A percentile compares a stretch with the other conserved stretches of the same genome.
These are phyloP conservation scores for Phytophthora fragariaefolia DNA, from an alignment of 352 stramenopile genomes.

Conservation along the genomic window DNA sequence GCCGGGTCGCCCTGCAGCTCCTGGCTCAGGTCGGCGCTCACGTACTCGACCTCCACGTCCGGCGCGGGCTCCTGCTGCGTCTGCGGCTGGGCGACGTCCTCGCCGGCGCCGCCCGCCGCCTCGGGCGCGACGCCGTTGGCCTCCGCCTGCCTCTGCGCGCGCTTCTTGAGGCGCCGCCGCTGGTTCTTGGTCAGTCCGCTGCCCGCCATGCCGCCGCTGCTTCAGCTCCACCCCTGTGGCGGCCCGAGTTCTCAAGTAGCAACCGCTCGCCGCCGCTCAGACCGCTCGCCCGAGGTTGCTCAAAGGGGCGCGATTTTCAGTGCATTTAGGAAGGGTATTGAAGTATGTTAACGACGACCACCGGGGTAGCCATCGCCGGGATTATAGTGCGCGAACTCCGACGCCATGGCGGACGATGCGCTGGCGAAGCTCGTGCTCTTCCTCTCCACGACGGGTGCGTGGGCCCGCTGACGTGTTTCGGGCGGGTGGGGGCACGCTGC, in stretches of 20 bases:
- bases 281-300: no score
- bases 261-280: no score
- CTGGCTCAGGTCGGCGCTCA: constrained; percentile 75
- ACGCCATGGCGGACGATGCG: constrained; percentile 38
- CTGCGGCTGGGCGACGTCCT: not conserved
- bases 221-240: no score
- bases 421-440: constrained; percentile 55
- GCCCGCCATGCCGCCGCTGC: constrained; percentile 29
- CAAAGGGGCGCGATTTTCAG: no score
- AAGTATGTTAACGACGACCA: no score
- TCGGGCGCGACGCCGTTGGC: constrained; percentile 33
- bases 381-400: no score
- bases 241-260: no score
- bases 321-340: no score
- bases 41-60: constrained; percentile 86
- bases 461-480: not conserved
- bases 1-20: constrained; percentile 72
- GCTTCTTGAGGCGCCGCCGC: constrained; percentile 82
- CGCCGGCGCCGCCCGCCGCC: not conserved
- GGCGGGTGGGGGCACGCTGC: not conserved
- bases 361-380: no score
- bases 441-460: constrained; percentile 54
- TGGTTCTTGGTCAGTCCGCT: constrained; percentile 84
- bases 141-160: constrained; percentile 71
- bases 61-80: not conserved